Evolutionary conservation across 2,329 filamentous ascomycete species (phyloP), one percentile per base, ranked within the genome.

Genomic region (Penicillium sp.): DNA sequence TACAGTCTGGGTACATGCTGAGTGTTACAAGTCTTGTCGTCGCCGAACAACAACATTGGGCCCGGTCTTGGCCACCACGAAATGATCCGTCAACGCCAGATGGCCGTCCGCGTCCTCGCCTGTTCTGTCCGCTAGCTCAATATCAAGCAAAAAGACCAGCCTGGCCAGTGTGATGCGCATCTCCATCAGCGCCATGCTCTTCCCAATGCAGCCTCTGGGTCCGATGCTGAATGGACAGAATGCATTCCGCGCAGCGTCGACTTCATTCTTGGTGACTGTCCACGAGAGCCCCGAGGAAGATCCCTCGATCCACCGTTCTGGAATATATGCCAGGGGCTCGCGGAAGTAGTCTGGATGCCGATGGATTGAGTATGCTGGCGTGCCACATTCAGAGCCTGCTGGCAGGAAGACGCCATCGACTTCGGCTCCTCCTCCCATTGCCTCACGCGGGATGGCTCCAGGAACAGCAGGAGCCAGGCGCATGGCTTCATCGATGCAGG

Each of bases 311-410:
- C 86, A 89, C 23, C 86, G 81, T 74, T 89, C 85, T 0, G 86
- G 86, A 1, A 78, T 66, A 65, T 82, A 89, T 0, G 72, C 66
- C 63, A 81, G 85, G 0, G 86, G 81, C 24, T 79, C 73, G 1
- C 82, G 79, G 71, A 81, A 88, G 75, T 88, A 88, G 3, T 70
- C 68, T 1, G 80, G 71, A 69, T 88, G 85, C 67, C 88, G 86
- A 65, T 89, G 87, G 62, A 89, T 81, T 2, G 85, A 78, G 72
- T 88, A 89, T 66, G 86, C 83, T 12, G 86, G 82, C 3, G 82
- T 83, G 40, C 85, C 86, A 52, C 87, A 80, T 53, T 87, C 79
- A 16, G 79, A 83, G 47, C 86, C 85, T 3, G 74, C 79, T 1
- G 72, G 71, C 9, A 75, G 61, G 56, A 64, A 69, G 7, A 74